These are phyloP conservation scores for Mycena chlorophos DNA, from an alignment of 768 basidiomycete genomes.

Conservation along the genomic window DNA sequence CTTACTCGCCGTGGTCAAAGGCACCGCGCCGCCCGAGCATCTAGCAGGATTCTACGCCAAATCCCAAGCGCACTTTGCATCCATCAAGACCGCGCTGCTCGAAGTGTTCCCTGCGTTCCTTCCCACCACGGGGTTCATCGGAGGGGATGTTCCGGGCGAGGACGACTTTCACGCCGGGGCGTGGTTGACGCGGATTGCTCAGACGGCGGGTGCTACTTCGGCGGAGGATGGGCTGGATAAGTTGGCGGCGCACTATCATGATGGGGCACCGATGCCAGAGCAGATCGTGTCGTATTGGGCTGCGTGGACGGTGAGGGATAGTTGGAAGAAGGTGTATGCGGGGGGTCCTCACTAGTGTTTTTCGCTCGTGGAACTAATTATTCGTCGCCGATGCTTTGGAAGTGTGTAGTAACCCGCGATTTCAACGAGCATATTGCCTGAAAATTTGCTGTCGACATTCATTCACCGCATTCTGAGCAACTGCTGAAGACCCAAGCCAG, in stretches of 20 bases:
- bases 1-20: slow-evolving; percentile 43
- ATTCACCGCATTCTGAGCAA: too few relatives aligned
- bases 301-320: slow-evolving; percentile 45
- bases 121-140: slow-evolving; percentile 47
- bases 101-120: slow-evolving; percentile 42
- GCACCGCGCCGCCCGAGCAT: slow-evolving; percentile 33
- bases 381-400: too few relatives aligned
- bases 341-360: slow-evolving; percentile 42
- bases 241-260: slow-evolving; percentile 42
- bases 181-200: slow-evolving; percentile 52
- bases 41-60: slow-evolving; percentile 40
- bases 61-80: slow-evolving; percentile 40
- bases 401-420: too few relatives aligned
- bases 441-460: too few relatives aligned
- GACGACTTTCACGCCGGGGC: slow-evolving; percentile 56
- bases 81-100: slow-evolving; percentile 37
- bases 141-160: slow-evolving; percentile 47
- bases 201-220: slow-evolving; percentile 36
- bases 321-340: slow-evolving; percentile 47
- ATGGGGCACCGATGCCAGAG: slow-evolving; percentile 37
- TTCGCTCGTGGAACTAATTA: too few relatives aligned
- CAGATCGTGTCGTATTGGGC: slow-evolving; percentile 44
- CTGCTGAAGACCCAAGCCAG: too few relatives aligned
- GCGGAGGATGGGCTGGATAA: slow-evolving; percentile 38
- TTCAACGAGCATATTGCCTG: too few relatives aligned